Evolutionary conservation across 371 early-diverging fungal species (phyloP).

Genomic region (Phascolomyces articulosus): DNA sequence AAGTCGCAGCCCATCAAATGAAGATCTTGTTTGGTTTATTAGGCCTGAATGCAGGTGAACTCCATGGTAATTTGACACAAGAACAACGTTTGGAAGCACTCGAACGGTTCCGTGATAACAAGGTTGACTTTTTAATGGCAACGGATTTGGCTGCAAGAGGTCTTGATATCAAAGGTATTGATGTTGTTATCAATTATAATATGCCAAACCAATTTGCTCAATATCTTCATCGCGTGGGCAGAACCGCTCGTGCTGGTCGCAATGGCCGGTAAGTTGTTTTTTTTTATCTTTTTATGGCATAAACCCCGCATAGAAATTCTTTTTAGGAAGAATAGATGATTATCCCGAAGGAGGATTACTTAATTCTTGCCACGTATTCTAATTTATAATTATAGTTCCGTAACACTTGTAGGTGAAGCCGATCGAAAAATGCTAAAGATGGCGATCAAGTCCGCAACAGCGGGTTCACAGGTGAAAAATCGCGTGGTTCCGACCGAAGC

Average conservation of each 20-base stretch:
- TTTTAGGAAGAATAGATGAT: too few species aligned
- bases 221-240: slow-evolving; percentile 99
- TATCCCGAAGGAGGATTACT: too few species aligned
- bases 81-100: slow-evolving; percentile 92
- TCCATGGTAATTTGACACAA: slow-evolving; percentile 99
- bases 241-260: slow-evolving; percentile 98
- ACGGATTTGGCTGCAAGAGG: slow-evolving; percentile 99
- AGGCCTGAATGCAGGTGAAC: slow-evolving; percentile 91
- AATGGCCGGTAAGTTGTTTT: slow-evolving; percentile 65
- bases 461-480: slow-evolving; percentile 77
- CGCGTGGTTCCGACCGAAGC: slow-evolving; percentile 82
- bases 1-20: slow-evolving; percentile 96
- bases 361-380: neutral
- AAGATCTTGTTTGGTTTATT: slow-evolving; percentile 92
- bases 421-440: slow-evolving; percentile 94
- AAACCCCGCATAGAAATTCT: neutral
- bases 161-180: slow-evolving; percentile 98
- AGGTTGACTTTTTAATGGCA: slow-evolving; percentile 91
- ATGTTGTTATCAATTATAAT: slow-evolving; percentile 99
- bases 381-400: slow-evolving; percentile 50
- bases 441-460: slow-evolving; percentile 84
- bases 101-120: slow-evolving; percentile 87
- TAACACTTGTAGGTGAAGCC: slow-evolving; percentile 89
- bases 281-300: neutral
- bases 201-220: slow-evolving; percentile 96